A percentile compares a stretch with the other conserved stretches of the same genome.
Evolutionary conservation across 192 early-diverging fungal species (phyloP).

Genomic region (Dissophora globulifera): DNA sequence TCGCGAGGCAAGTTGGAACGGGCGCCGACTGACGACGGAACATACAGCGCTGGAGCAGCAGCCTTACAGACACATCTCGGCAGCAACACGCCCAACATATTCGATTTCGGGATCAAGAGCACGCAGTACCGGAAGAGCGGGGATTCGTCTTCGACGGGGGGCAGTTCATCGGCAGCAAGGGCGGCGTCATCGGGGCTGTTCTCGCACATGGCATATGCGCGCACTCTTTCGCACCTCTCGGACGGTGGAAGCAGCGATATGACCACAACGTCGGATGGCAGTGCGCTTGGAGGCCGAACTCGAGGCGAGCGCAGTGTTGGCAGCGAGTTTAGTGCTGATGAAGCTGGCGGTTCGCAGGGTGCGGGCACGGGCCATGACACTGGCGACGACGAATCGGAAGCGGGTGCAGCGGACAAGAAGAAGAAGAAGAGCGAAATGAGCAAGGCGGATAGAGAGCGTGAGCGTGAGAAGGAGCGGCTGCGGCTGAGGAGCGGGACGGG

Average conservation of each 20-base stretch:
- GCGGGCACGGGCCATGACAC: neutral
- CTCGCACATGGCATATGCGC: slow-evolving; percentile 14
- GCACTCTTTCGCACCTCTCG: slow-evolving; percentile 22
- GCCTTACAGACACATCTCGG: slow-evolving; percentile 9
- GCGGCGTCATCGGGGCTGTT: slow-evolving; percentile 22
- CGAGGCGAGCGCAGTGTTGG: neutral
- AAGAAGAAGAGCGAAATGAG: slow-evolving; percentile 12
- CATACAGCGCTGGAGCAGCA: neutral
- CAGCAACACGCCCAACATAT: neutral
- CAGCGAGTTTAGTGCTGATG: neutral
- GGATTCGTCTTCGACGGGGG: slow-evolving; percentile 19
- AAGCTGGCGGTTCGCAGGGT: neutral
- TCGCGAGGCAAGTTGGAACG: slow-evolving; percentile 27
- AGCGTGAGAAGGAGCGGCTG: slow-evolving; percentile 34
- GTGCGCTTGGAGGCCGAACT: slow-evolving; percentile 6
- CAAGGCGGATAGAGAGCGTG: slow-evolving; percentile 11
- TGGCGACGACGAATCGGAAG: neutral
- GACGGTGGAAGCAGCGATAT: slow-evolving; percentile 37
- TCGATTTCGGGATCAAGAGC: neutral
- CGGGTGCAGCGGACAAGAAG: neutral
- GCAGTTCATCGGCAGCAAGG: slow-evolving; percentile 15
- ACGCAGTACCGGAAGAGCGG: slow-evolving; percentile 4
- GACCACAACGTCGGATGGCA: slow-evolving; percentile 31
- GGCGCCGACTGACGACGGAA: slow-evolving; percentile 23
- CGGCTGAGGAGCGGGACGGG: slow-evolving; percentile 35